Base-by-base conservation (phyloP, 345 rosid genomes). In the Arabidopsis arenosa region DNA sequence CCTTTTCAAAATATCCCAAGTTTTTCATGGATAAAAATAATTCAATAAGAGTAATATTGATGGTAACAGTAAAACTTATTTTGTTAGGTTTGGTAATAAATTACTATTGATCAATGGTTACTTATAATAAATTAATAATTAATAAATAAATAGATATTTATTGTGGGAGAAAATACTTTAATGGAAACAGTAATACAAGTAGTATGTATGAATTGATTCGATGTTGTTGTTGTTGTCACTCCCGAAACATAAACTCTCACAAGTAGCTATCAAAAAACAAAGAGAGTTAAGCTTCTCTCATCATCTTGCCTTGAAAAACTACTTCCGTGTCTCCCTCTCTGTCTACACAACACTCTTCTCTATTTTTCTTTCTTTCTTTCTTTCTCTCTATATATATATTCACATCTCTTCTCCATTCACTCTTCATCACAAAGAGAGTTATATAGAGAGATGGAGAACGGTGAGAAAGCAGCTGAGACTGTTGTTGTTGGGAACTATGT, bases 401-500 rank as follows among this genome's bases (percentile, higher is more conserved):
- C 44, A 32, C 44, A 54, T 66, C 62, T 36, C 26, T 49, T 47
- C 55, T 55, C 43, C 52, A 21, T 18, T 44, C 55, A 26, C 8
- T 57, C 41, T 8, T 59, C 26, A 45, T 30, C 39, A 44, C 35
- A 49, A 15, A 47, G 70, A 57, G 51, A 61, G 53, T 60, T 26
- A 60, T n/a, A n/a, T n/a, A 53, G 58, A 69, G 72, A 57, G 61
- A 81, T 82, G 86, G 86, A 87, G 36, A 70, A 78, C 64, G 70
- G 66, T 56, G 98, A 91, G 58, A 93, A 90, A 88, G 92, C 63
- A n/a, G 97, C 72, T 77, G 99, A 95, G 87, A 88, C 93, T 0
- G 93, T 88, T 77, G 86, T 90, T 8, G 93, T 79, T 0, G 99
- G 97, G 28, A 92, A 87, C 85, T 95, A 92, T 75, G 97, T 87